Evolutionary conservation across 2,329 filamentous ascomycete genomes (phyloP), one percentile per base, ranked within the genome.

Genomic region (Albophoma yamanashiensis): DNA sequence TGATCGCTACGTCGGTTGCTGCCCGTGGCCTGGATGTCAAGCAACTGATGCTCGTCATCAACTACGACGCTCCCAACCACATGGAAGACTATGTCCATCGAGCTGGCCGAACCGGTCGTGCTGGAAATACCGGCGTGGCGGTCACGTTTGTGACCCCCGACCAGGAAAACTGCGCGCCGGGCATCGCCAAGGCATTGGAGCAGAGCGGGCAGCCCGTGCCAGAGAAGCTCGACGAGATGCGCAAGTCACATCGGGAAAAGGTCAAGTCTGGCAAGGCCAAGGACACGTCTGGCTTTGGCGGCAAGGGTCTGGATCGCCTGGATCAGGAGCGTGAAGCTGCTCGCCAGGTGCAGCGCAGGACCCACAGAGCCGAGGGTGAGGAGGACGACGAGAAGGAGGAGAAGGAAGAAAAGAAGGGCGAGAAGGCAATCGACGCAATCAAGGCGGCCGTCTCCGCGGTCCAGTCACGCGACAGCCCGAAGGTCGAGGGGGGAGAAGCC

Each of bases 1-100:
- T 99, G 70, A 89, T 97, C 69, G 94, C 94, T 14, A 99, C 94
- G 0, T 97, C 93, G 14, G 91, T 99, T 61, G 94, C 94, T 45
- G 94, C 94, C 57, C 89, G 94, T 73, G 94, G 94, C 62, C 79
- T 99, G 47, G 94, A 99, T 72, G 93, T 99, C 53, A 96, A 97
- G 75, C 91, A 96, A 71, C 81, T 99, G 40, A 97, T 95, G 73
- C 82, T 97, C 39, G 94, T 99, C 59, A 87, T 99, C 75, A 97
- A 97, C 75, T 97, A 91, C 71, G 92, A 97, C 70, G 90, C 89
- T 0, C 93, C 92, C 0, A 96, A 96, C 68, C 92, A 97, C 75
- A 75, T 96, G 63, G 94, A 99, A 75, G 94, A 97, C 70, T 97
- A 97, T 69, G 93, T 97, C 47, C 94, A 97, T 73, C 88, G 94